Conservation (phyloP, 2,329 filamentous ascomycete genomes). For the Xylariales sp. region DNA sequence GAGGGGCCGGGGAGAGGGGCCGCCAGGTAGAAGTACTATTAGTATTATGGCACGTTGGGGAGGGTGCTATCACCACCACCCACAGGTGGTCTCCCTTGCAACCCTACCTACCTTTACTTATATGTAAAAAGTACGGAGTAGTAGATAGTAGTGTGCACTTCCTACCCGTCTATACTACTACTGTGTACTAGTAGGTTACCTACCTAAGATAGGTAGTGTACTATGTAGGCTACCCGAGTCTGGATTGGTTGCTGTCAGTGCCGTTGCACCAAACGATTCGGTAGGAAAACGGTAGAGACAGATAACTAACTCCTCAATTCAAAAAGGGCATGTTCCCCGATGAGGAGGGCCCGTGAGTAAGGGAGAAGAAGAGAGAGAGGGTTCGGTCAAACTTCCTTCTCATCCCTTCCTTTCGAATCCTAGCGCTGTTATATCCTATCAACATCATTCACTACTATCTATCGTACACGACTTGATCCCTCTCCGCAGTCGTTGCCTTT, state of each 20-base stretch:
- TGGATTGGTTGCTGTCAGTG: no score
- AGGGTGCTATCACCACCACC: background rate
- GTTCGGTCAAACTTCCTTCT: conserved; percentile 14
- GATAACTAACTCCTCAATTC: background rate
- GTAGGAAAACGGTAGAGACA: conserved; percentile 11
- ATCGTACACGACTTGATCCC: background rate
- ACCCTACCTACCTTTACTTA: no score
- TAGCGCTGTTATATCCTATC: background rate
- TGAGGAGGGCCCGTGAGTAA: background rate
- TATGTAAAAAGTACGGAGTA: no score
- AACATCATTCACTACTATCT: no score
- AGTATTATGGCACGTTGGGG: background rate
- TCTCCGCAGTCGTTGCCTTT: conserved; percentile 7
- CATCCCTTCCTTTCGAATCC: background rate
- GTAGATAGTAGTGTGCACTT: no score
- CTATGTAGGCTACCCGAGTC: background rate
- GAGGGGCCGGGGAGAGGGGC: no score
- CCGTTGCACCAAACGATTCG: conserved; percentile 7
- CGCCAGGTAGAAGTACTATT: no score
- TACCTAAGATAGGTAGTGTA: background rate
- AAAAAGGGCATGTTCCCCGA: conserved; percentile 27
- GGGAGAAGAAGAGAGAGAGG: conserved; percentile 18
- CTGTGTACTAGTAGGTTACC: background rate
- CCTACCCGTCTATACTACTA: no score
- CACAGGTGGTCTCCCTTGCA: no score